A percentile compares a stretch with the other conserved stretches of the same genome.
phyloP scores from a whole-genome alignment of 108 stramenopile genomes.

The Schizochytrium sp. region DNA sequence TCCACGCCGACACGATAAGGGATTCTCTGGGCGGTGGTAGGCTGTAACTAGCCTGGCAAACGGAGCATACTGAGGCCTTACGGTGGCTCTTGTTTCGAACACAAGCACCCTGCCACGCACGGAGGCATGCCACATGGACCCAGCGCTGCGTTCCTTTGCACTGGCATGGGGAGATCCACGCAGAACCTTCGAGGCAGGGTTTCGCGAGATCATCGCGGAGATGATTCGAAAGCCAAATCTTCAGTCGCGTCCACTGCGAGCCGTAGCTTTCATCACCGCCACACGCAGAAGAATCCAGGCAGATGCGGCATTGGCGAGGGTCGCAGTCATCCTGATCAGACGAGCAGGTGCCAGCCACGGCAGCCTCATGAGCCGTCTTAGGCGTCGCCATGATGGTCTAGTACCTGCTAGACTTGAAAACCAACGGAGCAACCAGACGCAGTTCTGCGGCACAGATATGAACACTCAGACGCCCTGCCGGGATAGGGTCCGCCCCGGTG shows the following conservation, averaged over 20 bases:
- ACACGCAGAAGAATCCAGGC: not conserved
- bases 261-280: not conserved
- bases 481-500: too few relatives aligned
- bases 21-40: slow-evolving; percentile 31
- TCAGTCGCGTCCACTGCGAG: not conserved
- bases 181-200: not conserved
- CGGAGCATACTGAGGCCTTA: slow-evolving; percentile 36
- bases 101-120: slow-evolving; percentile 52
- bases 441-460: too few relatives aligned
- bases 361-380: too few relatives aligned
- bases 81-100: not conserved
- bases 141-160: slow-evolving; percentile 51
- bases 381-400: too few relatives aligned
- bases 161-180: slow-evolving; percentile 12
- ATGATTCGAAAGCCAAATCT: not conserved
- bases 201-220: not conserved
- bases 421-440: too few relatives aligned
- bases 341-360: too few relatives aligned
- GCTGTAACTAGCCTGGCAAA: slow-evolving; percentile 1
- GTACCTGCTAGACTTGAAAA: too few relatives aligned
- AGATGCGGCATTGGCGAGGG: slow-evolving; percentile 6
- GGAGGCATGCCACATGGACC: slow-evolving; percentile 42
- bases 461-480: too few relatives aligned
- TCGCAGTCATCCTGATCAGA: too few relatives aligned
- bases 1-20: not conserved